phyloP scores from a whole-genome alignment of 2,329 filamentous ascomycete species.

The Phyllosticta citrichinensis region DNA sequence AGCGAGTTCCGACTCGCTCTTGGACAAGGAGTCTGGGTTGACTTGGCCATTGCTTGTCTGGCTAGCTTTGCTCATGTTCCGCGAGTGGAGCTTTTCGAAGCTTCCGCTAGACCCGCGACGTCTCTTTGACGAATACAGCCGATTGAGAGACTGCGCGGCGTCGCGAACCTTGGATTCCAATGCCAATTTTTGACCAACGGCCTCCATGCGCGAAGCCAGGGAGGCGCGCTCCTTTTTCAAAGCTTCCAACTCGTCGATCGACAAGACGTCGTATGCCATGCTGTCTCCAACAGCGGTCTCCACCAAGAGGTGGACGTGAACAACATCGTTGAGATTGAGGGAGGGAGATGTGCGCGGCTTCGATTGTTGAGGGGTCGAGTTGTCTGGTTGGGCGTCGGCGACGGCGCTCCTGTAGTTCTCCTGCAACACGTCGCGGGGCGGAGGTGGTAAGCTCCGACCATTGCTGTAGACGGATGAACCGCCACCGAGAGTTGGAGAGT shows the following conservation, averaged over 20 bases:
- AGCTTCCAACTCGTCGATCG: slow-evolving; percentile 82
- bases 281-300: slow-evolving; percentile 90
- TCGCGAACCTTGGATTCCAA: slow-evolving; percentile 92
- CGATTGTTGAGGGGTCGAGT: slow-evolving; percentile 17
- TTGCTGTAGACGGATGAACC: slow-evolving; percentile 4
- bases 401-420: slow-evolving; percentile 21
- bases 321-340: slow-evolving; percentile 39
- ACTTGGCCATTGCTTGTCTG: slow-evolving; percentile 35
- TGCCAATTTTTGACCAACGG: slow-evolving; percentile 69
- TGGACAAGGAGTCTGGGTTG: slow-evolving; percentile 29
- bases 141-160: slow-evolving; percentile 77
- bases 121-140: slow-evolving; percentile 58
- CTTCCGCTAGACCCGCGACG: slow-evolving; percentile 29
- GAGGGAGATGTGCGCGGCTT: slow-evolving; percentile 22
- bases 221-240: slow-evolving; percentile 78
- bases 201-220: slow-evolving; percentile 67
- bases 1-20: slow-evolving; percentile 64
- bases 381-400: slow-evolving; percentile 20
- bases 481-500: slow-evolving; percentile 5
- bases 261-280: slow-evolving; percentile 72
- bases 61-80: slow-evolving; percentile 34
- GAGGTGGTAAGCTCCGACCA: slow-evolving; percentile 27
- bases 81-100: slow-evolving; percentile 34
- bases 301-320: slow-evolving; percentile 83
- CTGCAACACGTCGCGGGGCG: slow-evolving; percentile 22